These are phyloP conservation scores for Pestalotiopsis sp. DNA, from an alignment of 2,329 filamentous ascomycete species.

Conservation along the genomic window DNA sequence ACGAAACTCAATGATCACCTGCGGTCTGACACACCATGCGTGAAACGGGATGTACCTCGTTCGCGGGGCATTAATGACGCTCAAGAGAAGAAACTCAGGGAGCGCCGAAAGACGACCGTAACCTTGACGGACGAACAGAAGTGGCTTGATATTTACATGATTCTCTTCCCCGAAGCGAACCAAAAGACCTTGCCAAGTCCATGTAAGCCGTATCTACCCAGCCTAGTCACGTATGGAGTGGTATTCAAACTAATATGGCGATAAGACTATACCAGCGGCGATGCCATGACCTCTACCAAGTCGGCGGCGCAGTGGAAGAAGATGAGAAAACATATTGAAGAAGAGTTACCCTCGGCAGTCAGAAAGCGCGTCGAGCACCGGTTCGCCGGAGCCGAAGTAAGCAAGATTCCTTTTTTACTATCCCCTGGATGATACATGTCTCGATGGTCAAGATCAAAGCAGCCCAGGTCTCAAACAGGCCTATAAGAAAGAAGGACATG, in stretches of 20 bases:
- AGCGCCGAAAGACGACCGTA: conserved; percentile 25
- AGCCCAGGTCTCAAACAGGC: not conserved
- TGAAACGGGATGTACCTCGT: conserved; percentile 22
- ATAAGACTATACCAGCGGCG: conserved; percentile 26
- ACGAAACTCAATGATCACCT: conserved; percentile 26
- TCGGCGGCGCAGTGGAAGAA: conserved; percentile 22
- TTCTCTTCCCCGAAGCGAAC: conserved; percentile 30
- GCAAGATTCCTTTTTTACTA: not conserved
- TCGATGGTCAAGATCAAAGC: not conserved
- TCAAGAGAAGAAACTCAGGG: conserved; percentile 27
- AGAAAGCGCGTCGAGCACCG: conserved; percentile 27
- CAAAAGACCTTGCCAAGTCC: conserved; percentile 28
- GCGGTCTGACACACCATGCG: conserved; percentile 28
- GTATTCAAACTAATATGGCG: conserved; percentile 15
- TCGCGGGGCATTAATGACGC: conserved; percentile 29
- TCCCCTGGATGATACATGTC: not conserved
- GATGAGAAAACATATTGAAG: conserved; percentile 25
- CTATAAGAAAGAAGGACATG: not conserved
- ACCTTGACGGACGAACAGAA: conserved; percentile 28
- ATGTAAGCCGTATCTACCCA: conserved; percentile 21
- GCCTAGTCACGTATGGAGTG: not conserved
- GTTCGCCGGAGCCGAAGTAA: conserved; percentile 25
- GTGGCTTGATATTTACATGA: conserved; percentile 32
- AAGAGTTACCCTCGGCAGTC: conserved; percentile 26
- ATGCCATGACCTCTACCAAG: conserved; percentile 19